Percentiles rank a stretch among this genome's conserved stretches.
phyloP scores from a whole-genome alignment of 1,284 basidiomycete genomes.

The Cryptococcus sp. region DNA sequence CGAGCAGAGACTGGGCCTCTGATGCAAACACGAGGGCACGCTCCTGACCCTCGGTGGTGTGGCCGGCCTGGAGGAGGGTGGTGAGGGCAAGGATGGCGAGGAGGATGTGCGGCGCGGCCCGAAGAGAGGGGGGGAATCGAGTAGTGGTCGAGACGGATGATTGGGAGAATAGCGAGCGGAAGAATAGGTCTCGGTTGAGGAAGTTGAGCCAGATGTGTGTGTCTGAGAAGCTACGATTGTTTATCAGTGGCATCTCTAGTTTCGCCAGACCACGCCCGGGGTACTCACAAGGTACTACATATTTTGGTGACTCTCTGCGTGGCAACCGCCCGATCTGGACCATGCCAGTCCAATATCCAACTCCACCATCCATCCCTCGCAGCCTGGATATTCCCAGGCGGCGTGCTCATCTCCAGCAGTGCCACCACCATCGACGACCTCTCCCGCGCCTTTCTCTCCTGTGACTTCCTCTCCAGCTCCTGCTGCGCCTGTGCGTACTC shows the following conservation, averaged over 20 bases:
- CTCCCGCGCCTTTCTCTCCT: no score
- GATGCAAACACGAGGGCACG: slow-evolving; percentile 27
- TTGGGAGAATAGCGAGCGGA: not conserved
- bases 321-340: slow-evolving; percentile 23
- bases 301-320: not conserved
- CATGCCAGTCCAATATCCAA: slow-evolving; percentile 16
- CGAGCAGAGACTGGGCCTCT: slow-evolving; percentile 21
- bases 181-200: not conserved
- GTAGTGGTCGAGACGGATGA: slow-evolving; percentile 16
- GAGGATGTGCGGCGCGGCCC: slow-evolving; percentile 24
- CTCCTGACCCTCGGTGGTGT: slow-evolving; percentile 12
- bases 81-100: slow-evolving; percentile 24
- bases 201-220: not conserved
- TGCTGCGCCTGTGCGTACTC: no score
- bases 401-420: not conserved
- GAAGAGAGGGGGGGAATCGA: slow-evolving; percentile 5
- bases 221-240: not conserved
- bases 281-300: slow-evolving; percentile 2
- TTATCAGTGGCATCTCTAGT: no score
- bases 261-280: no score
- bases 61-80: slow-evolving; percentile 26
- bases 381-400: slow-evolving; percentile 2
- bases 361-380: not conserved
- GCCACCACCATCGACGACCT: no score
- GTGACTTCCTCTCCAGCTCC: no score